A percentile compares a stretch with the other conserved stretches of the same genome.
These are phyloP conservation scores for Globisporangium middletonii DNA, from an alignment of 352 stramenopile species.

Conservation along the genomic window DNA sequence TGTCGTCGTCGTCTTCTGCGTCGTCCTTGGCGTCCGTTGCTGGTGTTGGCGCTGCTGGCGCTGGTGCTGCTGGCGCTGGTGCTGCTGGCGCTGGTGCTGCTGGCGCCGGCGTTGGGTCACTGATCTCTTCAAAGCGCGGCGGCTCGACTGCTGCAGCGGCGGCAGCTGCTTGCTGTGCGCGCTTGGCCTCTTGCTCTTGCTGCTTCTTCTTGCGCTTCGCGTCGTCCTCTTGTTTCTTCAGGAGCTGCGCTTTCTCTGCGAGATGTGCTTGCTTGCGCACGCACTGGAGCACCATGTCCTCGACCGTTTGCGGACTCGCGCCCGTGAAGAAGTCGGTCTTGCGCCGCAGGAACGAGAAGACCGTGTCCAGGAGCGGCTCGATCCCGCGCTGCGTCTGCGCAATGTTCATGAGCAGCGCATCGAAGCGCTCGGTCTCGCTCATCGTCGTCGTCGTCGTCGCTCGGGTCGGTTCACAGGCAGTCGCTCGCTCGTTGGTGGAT, in stretches of 20 bases:
- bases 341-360: conserved; percentile 97
- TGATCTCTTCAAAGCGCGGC: conserved; percentile 79
- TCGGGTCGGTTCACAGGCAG: conserved; percentile 3
- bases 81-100: background rate
- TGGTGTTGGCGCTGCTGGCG: background rate
- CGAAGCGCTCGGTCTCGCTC: conserved; percentile 80
- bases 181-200: background rate
- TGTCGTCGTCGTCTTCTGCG: conserved; percentile 55
- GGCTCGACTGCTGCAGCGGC: conserved; percentile 22
- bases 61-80: conserved; percentile 1
- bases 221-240: conserved; percentile 73
- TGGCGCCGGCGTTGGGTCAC: conserved; percentile 33
- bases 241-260: conserved; percentile 72
- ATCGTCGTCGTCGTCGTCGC: conserved; percentile 17
- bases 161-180: conserved; percentile 18
- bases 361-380: conserved; percentile 96
- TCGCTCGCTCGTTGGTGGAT: background rate
- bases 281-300: conserved; percentile 85
- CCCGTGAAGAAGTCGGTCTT: conserved; percentile 99
- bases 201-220: conserved; percentile 69
- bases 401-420: conserved; percentile 97
- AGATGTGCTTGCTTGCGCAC: conserved; percentile 90
- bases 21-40: conserved; percentile 15
- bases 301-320: conserved; percentile 62
- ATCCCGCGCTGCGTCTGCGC: conserved; percentile 96